Evolutionary conservation across 305 asterid genomes (phyloP).

Genomic region (Solanum hybrid): DNA sequence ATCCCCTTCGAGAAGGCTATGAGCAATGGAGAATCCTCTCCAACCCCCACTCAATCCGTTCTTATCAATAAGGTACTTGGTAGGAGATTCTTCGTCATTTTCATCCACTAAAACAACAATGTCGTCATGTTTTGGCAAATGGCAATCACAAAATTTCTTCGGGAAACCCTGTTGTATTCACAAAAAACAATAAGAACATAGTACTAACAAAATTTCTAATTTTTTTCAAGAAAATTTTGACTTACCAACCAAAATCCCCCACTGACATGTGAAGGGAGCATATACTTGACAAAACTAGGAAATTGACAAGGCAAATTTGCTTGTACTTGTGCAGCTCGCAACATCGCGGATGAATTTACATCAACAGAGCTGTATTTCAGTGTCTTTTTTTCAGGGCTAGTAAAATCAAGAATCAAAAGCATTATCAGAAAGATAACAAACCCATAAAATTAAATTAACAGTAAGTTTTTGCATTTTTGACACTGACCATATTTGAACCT

Average conservation of each 20-base stretch:
- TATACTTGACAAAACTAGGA: slow-evolving; percentile 37
- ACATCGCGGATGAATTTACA: slow-evolving; percentile 19
- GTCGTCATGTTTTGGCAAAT: slow-evolving; percentile 43
- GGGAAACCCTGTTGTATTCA: slow-evolving; percentile 43
- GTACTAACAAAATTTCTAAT: background rate
- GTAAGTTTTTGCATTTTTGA: background rate
- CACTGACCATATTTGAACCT: slow-evolving; percentile 24
- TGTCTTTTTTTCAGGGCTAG: slow-evolving; percentile 10
- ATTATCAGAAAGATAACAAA: background rate
- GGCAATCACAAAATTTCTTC: slow-evolving; percentile 25
- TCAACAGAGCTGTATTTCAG: background rate
- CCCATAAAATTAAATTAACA: background rate
- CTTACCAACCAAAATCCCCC: slow-evolving; percentile 71
- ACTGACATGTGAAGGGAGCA: slow-evolving; percentile 58
- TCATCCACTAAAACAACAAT: slow-evolving; percentile 37
- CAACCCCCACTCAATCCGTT: slow-evolving; percentile 57
- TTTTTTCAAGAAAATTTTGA: background rate
- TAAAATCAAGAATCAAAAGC: background rate
- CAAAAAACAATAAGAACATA: background rate
- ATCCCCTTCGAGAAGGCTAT: slow-evolving; percentile 34
- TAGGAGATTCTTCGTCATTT: slow-evolving; percentile 17
- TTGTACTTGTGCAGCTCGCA: slow-evolving; percentile 33
- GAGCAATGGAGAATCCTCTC: slow-evolving; percentile 40
- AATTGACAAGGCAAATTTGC: slow-evolving; percentile 22
- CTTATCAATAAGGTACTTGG: slow-evolving; percentile 35